Percentiles rank a stretch among this genome's conserved stretches.
Evolutionary conservation across 2,329 filamentous ascomycete genomes (phyloP).

Genomic region (Lasiodiplodia sp.): DNA sequence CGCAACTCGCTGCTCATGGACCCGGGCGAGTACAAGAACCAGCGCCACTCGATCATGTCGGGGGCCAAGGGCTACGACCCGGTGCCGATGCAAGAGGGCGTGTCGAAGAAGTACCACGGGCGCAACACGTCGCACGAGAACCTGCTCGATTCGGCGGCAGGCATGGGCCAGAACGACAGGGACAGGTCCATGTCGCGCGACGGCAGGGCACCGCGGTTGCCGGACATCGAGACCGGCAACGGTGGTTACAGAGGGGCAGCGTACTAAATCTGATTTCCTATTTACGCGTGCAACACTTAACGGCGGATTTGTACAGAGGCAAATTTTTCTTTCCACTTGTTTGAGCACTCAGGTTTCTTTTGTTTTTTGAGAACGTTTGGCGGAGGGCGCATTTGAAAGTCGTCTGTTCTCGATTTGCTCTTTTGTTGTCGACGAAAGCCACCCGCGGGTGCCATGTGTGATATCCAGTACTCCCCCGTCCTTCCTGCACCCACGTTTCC

Average conservation of each 20-base stretch:
- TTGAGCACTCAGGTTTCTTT: constrained; percentile 25
- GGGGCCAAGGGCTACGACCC: constrained; percentile 43
- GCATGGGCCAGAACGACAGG: constrained; percentile 41
- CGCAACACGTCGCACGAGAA: constrained; percentile 28
- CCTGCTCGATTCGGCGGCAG: constrained; percentile 46
- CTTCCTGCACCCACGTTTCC: constrained; percentile 14
- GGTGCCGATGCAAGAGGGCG: constrained; percentile 38
- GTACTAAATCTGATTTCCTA: constrained; percentile 27
- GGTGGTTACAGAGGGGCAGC: constrained; percentile 26
- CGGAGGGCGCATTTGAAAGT: constrained; percentile 26
- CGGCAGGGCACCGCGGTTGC: constrained; percentile 39
- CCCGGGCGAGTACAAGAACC: constrained; percentile 56
- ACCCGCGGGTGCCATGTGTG: constrained; percentile 26
- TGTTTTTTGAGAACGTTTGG: constrained; percentile 21
- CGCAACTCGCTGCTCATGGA: constrained; percentile 85
- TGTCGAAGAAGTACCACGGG: constrained; percentile 39
- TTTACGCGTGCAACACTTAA: constrained; percentile 22
- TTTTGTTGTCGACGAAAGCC: constrained; percentile 28
- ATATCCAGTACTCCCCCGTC: constrained; percentile 22
- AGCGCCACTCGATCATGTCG: constrained; percentile 36
- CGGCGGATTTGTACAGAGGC: constrained; percentile 26
- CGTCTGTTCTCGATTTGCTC: constrained; percentile 23
- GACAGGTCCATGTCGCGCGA: constrained; percentile 37
- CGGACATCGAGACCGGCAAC: constrained; percentile 35
- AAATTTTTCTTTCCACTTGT: constrained; percentile 11